Conservation (phyloP, 1,284 basidiomycete species). For the Irpex rosettiformis region DNA sequence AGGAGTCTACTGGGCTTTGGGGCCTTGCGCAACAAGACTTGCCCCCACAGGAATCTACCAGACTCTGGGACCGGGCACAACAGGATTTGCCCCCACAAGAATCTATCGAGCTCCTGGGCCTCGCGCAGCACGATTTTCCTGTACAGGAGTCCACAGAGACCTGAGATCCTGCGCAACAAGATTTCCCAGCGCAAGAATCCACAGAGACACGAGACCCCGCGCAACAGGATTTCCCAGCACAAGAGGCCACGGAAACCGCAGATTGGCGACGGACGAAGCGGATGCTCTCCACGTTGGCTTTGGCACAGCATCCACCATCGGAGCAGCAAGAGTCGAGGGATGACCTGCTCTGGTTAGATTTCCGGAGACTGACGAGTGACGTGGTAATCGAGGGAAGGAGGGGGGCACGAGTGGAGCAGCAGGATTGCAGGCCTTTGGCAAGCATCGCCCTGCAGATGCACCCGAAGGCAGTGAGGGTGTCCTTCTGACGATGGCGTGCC, state of each 20-base stretch:
- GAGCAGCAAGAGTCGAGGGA: slow-evolving; percentile 23
- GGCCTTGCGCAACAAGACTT: neutral
- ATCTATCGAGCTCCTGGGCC: neutral
- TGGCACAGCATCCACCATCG: slow-evolving; percentile 1
- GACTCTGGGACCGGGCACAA: neutral
- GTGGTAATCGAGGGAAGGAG: slow-evolving; percentile 7
- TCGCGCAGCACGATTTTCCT: slow-evolving; percentile 16
- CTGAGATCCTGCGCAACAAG: neutral
- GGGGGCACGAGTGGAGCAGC: slow-evolving; percentile 19
- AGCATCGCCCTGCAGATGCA: slow-evolving; percentile 17
- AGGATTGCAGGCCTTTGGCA: slow-evolving; percentile 17
- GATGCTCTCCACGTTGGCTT: neutral
- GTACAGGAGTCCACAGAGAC: slow-evolving; percentile 29
- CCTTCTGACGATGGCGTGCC: slow-evolving; percentile 26
- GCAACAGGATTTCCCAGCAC: slow-evolving; percentile 15
- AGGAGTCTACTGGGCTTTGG: neutral
- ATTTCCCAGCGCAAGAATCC: slow-evolving; percentile 33
- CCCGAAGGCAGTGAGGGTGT: slow-evolving; percentile 28
- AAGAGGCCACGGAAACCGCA: slow-evolving; percentile 9
- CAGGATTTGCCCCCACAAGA: neutral
- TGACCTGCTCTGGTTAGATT: slow-evolving; percentile 11
- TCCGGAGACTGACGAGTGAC: slow-evolving; percentile 12
- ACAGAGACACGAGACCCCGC: neutral
- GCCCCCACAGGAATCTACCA: neutral
- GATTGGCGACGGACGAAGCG: slow-evolving; percentile 2